Base-by-base conservation (phyloP, 495 filamentous ascomycete genomes). In the Neurospora terricola region DNA sequence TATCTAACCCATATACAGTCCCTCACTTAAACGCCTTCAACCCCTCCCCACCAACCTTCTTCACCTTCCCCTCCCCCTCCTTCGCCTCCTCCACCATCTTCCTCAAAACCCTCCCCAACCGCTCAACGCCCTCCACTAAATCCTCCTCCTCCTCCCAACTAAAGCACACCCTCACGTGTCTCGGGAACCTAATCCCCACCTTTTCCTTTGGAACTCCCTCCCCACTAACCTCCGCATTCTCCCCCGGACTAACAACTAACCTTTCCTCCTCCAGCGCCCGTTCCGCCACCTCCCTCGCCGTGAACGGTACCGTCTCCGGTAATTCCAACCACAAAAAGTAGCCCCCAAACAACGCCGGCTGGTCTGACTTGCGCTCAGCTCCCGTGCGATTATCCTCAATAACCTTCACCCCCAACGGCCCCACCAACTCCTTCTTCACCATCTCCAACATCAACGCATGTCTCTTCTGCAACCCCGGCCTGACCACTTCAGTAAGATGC, bases 281-380 rank as follows among this genome's bases (percentile, higher is more conserved):
- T 70, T 83, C 73, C 12, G 88, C 87, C 16, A 96, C 83, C n/a
- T 82, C 85, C 38, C 79, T 79, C 3, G 89, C 89, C 34, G 75
- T 68, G 1, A 71, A 48, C n/a, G 77, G 80, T 12, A 89, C 76
- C 5, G 79, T 78, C 21, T 76, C 70, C 0, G 92, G 91, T 21
- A 97, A 80, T 10, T 82, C 81, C 21, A 96, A 77, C 93, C 93
- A 97, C 40, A 94, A 82, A 78, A 96, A 96, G 80, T 93, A 96
- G 0, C 94, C 94, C 0, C 93, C 93, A 71, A 84, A 85, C 16
- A 86, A 71, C 3, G 80, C 77, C 21, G 75, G 72, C 5, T 73
- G 73, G 2, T 66, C 45, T 7, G 76, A 72, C 18, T 76, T 80
- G 0, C 73, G 70, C 71, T 66, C 27, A 0, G 54, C 27, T 1